Evolutionary conservation across 441 rosid genomes (phyloP), one percentile per base, ranked within the genome.

Genomic region (Adansonia grandidieri): DNA sequence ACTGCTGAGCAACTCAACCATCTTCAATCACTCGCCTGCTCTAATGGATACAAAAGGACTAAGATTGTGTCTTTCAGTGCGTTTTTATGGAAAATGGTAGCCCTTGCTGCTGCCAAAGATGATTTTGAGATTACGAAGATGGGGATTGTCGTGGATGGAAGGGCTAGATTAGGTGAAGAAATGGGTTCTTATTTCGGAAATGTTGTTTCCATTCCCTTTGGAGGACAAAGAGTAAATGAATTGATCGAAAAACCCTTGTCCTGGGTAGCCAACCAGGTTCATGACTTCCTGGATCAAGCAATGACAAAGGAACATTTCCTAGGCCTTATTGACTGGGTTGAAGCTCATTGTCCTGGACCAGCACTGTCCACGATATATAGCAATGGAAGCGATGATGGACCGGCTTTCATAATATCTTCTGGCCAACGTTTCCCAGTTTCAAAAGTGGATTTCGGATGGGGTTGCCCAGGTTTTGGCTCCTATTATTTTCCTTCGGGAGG

Each of bases 401-500:
- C 94, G 0, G 93, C 97, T 1, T 81, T 92, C 22, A 94, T 92
- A 78, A 90, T 94, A 40, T 95, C 98, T 4, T 95, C 97, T 0
- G 98, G 98, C 9, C 93, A 82, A 64, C 81, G 82, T 17, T 91
- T 93, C 73, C 92, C 93, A 0, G 86, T 84, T 54, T 53, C 57
- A 0, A 70, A 76, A 64, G 84, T 89, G 37, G 87, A 95, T 70
- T 95, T 93, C 57, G 98, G 98, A 44, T 95, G 97, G 97, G 98
- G 96, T 10, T 6, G 97, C 92, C 96, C 97, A 2, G 78, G 71
- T 3, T 88, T 95, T 22, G 94, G 93, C 44, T 89, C 96, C 0
- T 95, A 95, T 73, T 91, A 92, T 87, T 92, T 93, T 74, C 93
- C 98, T 9, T 92, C 95, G 96, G 96, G 92, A 13, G 97, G 96